Evolutionary conservation across 257 asterid species (phyloP).

Genomic region (Gentiana straminea): DNA sequence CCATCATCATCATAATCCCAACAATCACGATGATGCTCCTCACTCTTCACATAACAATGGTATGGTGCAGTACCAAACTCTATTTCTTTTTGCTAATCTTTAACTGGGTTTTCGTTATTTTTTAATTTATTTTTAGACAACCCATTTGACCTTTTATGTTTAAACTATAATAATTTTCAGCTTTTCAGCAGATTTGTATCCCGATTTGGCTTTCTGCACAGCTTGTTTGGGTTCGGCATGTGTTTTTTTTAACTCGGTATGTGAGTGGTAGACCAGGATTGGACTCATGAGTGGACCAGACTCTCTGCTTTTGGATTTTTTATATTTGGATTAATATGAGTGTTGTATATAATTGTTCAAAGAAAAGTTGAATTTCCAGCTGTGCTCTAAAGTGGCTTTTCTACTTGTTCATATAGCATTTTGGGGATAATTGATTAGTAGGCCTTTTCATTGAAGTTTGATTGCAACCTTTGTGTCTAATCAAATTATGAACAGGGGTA

Average conservation of each 20-base stretch:
- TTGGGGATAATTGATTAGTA: constrained; percentile 1
- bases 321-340: constrained; percentile 10
- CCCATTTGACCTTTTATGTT: constrained; percentile 17
- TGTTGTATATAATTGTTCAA: constrained; percentile 1
- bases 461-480: background rate
- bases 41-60: constrained; percentile 8
- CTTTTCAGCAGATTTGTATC: constrained; percentile 26
- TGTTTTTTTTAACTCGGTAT: constrained; percentile 4
- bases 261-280: background rate
- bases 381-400: too few species aligned
- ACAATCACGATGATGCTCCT: constrained; percentile 1
- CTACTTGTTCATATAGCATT: too few species aligned
- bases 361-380: too few species aligned
- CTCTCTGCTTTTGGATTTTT: constrained; percentile 3
- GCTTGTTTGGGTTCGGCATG: constrained; percentile 14
- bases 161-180: constrained; percentile 1
- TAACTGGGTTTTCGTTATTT: background rate
- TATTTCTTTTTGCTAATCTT: background rate
- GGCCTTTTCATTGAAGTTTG: background rate
- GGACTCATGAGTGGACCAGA: background rate
- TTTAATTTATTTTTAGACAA: background rate
- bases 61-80: constrained; percentile 5
- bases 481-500: background rate
- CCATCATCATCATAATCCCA: constrained; percentile 2
- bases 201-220: constrained; percentile 28